phyloP scores from a whole-genome alignment of 805 yeast genomes.

The Ogataea zsoltii region DNA sequence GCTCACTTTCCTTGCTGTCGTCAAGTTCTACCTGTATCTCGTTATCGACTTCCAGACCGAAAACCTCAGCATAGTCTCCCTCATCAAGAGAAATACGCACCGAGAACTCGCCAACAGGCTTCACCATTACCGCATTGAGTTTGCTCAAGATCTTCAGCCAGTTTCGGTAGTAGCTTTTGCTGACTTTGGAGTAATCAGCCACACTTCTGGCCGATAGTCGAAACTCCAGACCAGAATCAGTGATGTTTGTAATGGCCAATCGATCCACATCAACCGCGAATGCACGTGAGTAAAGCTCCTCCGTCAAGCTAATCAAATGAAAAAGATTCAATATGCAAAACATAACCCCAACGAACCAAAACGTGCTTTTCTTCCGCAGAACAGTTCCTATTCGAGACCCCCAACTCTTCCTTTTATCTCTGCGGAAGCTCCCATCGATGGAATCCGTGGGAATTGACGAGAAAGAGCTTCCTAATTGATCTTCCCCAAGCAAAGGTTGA shows the following conservation, averaged over 20 bases:
- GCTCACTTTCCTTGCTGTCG: not conserved
- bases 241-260: constrained; percentile 5
- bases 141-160: constrained; percentile 4
- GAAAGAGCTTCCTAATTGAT: not conserved
- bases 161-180: constrained; percentile 3
- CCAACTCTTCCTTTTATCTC: too few species aligned
- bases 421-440: not conserved
- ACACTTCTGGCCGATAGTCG: not conserved
- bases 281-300: not conserved
- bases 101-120: constrained; percentile 3
- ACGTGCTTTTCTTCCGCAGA: too few species aligned
- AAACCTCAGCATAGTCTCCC: not conserved
- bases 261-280: constrained; percentile 1
- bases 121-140: not conserved
- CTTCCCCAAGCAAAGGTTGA: not conserved
- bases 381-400: too few species aligned
- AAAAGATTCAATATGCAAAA: not conserved
- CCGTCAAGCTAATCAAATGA: not conserved
- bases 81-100: constrained; percentile 7
- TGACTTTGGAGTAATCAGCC: constrained; percentile 9
- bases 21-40: not conserved
- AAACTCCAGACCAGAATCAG: constrained; percentile 7
- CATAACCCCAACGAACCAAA: not conserved
- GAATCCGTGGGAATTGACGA: not conserved
- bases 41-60: constrained; percentile 1